Percentiles rank a stretch among this genome's conserved stretches.
Evolutionary conservation across 2,329 filamentous ascomycete genomes (phyloP).

Genomic region (Alternaria consortialis): DNA sequence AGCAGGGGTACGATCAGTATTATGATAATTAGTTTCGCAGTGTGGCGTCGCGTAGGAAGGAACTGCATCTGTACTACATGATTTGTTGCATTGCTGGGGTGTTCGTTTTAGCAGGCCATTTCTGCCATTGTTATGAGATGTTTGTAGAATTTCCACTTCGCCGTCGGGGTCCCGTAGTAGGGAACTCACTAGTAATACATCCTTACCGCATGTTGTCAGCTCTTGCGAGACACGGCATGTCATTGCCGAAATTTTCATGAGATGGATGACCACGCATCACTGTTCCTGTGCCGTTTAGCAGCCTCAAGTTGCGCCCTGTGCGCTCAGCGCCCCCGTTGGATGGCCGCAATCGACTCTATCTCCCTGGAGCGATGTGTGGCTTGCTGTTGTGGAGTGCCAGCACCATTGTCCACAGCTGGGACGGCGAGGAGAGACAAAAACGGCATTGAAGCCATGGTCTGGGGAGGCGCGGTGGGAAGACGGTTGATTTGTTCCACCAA

Average conservation of each 20-base stretch:
- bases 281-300: constrained; percentile 1
- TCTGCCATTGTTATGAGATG: constrained; percentile 7
- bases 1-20: constrained; percentile 52
- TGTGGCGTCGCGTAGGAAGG: constrained; percentile 40
- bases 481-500: constrained; percentile 33
- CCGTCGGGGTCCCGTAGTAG: constrained; percentile 4
- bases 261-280: constrained; percentile 1
- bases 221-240: constrained; percentile 6
- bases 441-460: constrained; percentile 23
- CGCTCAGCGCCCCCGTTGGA: not conserved
- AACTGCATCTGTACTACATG: constrained; percentile 39
- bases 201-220: constrained; percentile 3
- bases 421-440: constrained; percentile 31
- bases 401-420: constrained; percentile 15
- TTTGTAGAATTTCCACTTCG: constrained; percentile 10
- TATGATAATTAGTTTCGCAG: constrained; percentile 50
- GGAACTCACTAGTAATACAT: constrained; percentile 24
- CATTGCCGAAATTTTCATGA: not conserved
- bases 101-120: constrained; percentile 16
- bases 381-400: constrained; percentile 37
- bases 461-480: constrained; percentile 21
- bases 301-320: constrained; percentile 10
- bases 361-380: constrained; percentile 19
- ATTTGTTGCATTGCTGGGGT: constrained; percentile 40
- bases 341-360: not conserved